These are phyloP conservation scores for Blastomyces percursus DNA, from an alignment of 2,329 filamentous ascomycete species.

Conservation along the genomic window DNA sequence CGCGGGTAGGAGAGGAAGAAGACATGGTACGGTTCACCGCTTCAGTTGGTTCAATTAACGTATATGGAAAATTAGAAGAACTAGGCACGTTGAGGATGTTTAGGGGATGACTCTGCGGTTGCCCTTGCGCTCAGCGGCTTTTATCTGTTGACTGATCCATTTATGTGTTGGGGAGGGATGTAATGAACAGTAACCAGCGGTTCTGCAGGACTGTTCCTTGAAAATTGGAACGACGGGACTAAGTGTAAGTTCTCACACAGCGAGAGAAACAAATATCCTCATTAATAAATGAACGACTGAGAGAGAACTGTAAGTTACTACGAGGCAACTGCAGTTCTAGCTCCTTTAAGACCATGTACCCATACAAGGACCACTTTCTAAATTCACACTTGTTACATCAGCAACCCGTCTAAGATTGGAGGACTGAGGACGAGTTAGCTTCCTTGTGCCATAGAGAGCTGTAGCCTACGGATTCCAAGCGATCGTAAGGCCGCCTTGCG, in stretches of 20 bases:
- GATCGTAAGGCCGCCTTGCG: neutral
- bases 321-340: neutral
- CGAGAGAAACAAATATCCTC: neutral
- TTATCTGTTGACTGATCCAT: neutral
- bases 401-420: neutral
- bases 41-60: conserved; percentile 4
- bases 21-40: conserved; percentile 2
- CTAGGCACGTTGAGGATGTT: neutral
- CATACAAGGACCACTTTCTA: neutral
- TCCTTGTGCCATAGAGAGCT: neutral
- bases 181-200: neutral
- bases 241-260: neutral
- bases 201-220: neutral
- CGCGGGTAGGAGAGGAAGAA: conserved; percentile 1
- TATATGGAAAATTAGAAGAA: neutral
- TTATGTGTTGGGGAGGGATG: neutral
- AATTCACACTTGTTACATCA: neutral
- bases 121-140: neutral
- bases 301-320: neutral
- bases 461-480: neutral
- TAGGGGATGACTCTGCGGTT: neutral
- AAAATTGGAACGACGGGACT: neutral
- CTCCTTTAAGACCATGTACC: neutral
- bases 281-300: neutral
- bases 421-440: neutral